Evolutionary conservation across 176 grass and related monocot species (phyloP), one percentile per base, ranked within the genome.

Genomic region (Stipa capillata): DNA sequence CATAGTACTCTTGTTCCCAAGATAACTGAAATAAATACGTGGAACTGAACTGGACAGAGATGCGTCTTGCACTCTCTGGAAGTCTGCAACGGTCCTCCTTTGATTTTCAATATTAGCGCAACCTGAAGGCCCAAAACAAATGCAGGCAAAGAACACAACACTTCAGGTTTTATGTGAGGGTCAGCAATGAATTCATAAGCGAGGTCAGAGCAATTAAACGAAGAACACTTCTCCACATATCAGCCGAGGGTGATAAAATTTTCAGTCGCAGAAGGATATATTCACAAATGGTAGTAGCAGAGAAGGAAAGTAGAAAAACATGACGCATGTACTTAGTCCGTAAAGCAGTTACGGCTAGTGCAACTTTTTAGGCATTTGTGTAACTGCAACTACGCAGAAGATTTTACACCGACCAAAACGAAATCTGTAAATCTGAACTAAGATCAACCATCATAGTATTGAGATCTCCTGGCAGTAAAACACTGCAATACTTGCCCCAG

Each of bases 381-480:
- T 29, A 39, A 55, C 39, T 69, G n/a, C 43, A 42, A 21, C 43
- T 24, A 4, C 24, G 3, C 31, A 80, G 51, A 86, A 64, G 8
- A 65, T 74, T 57, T 12, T 16, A 51, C 18, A 69, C 12, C 21
- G 27, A 44, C 61, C 12, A 42, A 35, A 56, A 72, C 69, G 39
- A 33, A 63, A 55, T 49, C 6, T 14, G 42, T 24, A 42, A 82
- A 68, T 20, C 68, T 44, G 17, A 84, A 66, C 60, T 84, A 65
- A 33, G 81, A 79, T 67, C 56, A 60, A 16, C 50, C 20, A 84
- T 80, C 76, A 76, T 89, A 80, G 20, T 24, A 76, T 43, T 69
- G 47, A 65, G 71, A 89, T 85, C 63, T 65, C 34, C 44, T 81
- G 43, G n/a, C 72, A 77, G 50, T 74, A 85, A 81, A 89, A 77